Conservation (phyloP, 2,329 filamentous ascomycete species). For the Ascosphaera acerosa region DNA sequence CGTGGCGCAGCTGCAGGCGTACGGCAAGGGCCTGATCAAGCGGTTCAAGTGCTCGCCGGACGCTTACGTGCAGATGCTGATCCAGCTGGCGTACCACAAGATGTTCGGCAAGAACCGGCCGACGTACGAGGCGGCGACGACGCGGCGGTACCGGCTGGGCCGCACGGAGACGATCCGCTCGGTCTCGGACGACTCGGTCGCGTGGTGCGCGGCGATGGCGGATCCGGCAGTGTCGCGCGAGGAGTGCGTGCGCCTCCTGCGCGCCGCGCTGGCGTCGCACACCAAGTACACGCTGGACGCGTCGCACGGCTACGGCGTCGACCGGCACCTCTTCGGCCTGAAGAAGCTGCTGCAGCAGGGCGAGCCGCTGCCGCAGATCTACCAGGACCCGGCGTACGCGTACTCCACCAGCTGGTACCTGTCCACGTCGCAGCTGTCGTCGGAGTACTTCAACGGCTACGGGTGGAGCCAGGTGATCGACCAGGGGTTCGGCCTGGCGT, state of each 20-base stretch:
- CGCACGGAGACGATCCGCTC: constrained; percentile 88
- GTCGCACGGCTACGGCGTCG: constrained; percentile 76
- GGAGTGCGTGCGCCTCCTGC: constrained; percentile 48
- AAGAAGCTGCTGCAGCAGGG: constrained; percentile 68
- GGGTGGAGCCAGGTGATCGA: constrained; percentile 97
- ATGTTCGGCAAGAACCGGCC: constrained; percentile 97
- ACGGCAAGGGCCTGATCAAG: constrained; percentile 97
- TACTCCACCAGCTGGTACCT: constrained; percentile 83
- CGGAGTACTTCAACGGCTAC: constrained; percentile 96
- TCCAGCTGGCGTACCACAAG: constrained; percentile 94
- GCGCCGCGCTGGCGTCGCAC: constrained; percentile 56
- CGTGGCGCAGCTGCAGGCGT: constrained; percentile 88
- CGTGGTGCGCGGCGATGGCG: constrained; percentile 73
- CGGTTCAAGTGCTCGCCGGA: constrained; percentile 97
- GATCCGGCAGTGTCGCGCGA: constrained; percentile 38
- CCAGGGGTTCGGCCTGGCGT: constrained; percentile 87
- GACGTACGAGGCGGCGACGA: constrained; percentile 91
- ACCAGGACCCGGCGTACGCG: constrained; percentile 57
- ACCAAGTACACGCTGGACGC: constrained; percentile 79
- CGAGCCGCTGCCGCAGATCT: constrained; percentile 60
- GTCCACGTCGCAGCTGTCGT: constrained; percentile 69
- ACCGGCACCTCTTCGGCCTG: constrained; percentile 88
- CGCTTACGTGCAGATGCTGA: constrained; percentile 94
- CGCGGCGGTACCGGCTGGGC: constrained; percentile 82
- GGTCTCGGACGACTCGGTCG: constrained; percentile 73